Conservation (phyloP, 306 rosid genomes). For the Astragalus glycyphyllos region DNA sequence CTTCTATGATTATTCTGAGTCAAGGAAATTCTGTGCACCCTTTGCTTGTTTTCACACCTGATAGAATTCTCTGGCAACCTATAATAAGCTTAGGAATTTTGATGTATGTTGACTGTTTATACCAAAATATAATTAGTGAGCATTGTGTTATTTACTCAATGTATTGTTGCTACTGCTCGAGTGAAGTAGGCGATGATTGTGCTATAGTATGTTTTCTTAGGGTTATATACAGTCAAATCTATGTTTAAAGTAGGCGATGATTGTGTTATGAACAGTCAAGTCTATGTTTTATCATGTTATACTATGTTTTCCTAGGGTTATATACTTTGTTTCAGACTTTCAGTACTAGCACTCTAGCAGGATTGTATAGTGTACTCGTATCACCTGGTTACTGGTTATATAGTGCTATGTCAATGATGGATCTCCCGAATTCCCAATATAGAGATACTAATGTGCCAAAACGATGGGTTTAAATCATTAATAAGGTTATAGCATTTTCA, state of each 20-base stretch:
- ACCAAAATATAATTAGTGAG: constrained; percentile 8
- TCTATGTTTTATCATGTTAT: constrained; percentile 19
- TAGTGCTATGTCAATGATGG: constrained; percentile 33
- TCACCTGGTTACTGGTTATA: too few relatives aligned
- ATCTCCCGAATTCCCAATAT: constrained; percentile 25
- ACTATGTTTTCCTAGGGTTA: constrained; percentile 28
- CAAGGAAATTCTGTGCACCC: constrained; percentile 1
- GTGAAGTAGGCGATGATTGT: neutral
- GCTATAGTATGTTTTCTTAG: constrained; percentile 10
- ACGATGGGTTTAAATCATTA: constrained; percentile 17
- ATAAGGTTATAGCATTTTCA: constrained; percentile 11
- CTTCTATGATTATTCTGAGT: constrained; percentile 27
- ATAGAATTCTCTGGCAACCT: constrained; percentile 27
- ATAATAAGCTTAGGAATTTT: constrained; percentile 12
- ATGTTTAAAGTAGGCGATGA: too few relatives aligned
- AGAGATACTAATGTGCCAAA: constrained; percentile 22
- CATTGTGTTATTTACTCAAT: constrained; percentile 22
- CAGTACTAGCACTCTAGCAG: too few relatives aligned
- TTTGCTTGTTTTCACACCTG: constrained; percentile 19
- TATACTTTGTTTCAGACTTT: constrained; percentile 20
- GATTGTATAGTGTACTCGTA: too few relatives aligned
- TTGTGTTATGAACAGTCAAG: too few relatives aligned
- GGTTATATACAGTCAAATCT: constrained; percentile 6
- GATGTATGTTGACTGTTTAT: constrained; percentile 34
- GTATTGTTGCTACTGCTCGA: constrained; percentile 21